Evolutionary conservation across 805 yeast species (phyloP).

Genomic region (Barnettozyma wickerhamii): DNA sequence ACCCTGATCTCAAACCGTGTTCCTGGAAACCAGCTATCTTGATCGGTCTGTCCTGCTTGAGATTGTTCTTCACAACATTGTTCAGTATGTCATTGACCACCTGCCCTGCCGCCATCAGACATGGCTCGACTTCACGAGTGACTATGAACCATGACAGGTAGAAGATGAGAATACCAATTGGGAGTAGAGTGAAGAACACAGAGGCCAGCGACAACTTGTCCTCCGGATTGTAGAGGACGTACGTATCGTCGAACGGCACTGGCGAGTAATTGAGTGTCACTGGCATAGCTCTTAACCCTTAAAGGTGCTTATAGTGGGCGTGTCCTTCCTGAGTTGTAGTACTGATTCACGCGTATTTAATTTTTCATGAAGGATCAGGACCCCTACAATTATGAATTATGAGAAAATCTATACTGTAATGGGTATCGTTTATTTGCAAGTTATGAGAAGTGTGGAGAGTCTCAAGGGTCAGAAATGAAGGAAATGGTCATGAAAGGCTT

Average conservation of each 20-base stretch:
- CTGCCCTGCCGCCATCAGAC: conserved; percentile 82
- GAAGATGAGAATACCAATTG: conserved; percentile 72
- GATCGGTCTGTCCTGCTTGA: conserved; percentile 75
- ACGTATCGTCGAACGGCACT: conserved; percentile 80
- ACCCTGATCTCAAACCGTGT: conserved; percentile 49
- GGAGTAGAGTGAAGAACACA: conserved; percentile 76
- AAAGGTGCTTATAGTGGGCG: no score
- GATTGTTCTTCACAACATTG: conserved; percentile 54
- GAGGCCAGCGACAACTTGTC: conserved; percentile 55
- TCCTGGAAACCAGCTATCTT: conserved; percentile 32
- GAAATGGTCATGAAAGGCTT: no score
- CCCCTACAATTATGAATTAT: no score
- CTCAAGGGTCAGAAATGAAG: no score
- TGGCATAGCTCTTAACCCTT: no score
- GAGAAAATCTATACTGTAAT: no score
- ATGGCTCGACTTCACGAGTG: conserved; percentile 82
- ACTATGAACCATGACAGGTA: conserved; percentile 80
- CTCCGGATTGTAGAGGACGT: conserved; percentile 69
- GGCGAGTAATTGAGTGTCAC: conserved; percentile 20
- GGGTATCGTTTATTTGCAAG: no score
- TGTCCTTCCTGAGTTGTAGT: no score
- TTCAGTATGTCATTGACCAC: conserved; percentile 71
- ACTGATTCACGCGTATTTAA: no score
- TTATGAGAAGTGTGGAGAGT: no score
- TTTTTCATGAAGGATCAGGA: no score